Evolutionary conservation across 805 yeast genomes (phyloP).

Genomic region (Starmerella powellii): DNA sequence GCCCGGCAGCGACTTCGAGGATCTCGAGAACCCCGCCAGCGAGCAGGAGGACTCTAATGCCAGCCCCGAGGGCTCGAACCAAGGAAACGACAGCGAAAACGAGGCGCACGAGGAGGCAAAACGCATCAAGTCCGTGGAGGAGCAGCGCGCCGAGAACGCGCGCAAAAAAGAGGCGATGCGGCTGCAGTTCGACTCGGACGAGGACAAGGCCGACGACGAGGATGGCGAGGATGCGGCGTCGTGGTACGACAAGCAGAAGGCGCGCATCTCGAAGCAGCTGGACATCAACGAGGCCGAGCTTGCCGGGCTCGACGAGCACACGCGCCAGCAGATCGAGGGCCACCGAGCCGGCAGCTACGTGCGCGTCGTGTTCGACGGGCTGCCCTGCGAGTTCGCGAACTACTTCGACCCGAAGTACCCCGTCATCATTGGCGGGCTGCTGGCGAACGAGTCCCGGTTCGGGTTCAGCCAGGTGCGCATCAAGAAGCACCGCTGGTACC

Average conservation of each 20-base stretch:
- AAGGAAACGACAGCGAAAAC: too few species aligned
- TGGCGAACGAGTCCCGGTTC: constrained; percentile 82
- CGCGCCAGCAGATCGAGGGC: constrained; percentile 78
- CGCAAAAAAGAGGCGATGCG: constrained; percentile 79
- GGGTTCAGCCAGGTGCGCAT: constrained; percentile 88
- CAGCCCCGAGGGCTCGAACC: too few species aligned
- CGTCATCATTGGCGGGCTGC: constrained; percentile 76
- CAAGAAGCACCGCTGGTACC: constrained; percentile 98
- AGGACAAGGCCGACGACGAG: constrained; percentile 56
- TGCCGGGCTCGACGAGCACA: constrained; percentile 59
- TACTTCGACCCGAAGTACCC: constrained; percentile 80
- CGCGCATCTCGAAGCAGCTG: constrained; percentile 89
- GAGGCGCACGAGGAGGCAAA: constrained; percentile 26
- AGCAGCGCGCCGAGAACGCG: constrained; percentile 70
- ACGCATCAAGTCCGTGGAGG: constrained; percentile 41
- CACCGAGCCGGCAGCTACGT: constrained; percentile 89
- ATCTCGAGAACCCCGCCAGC: constrained; percentile 19
- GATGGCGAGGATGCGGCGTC: constrained; percentile 87
- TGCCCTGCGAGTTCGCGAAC: constrained; percentile 85
- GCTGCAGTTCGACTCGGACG: constrained; percentile 77
- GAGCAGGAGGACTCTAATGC: constrained; percentile 27
- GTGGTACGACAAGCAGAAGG: constrained; percentile 96
- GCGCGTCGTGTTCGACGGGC: constrained; percentile 63
- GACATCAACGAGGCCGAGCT: constrained; percentile 71
- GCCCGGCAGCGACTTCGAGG: constrained; percentile 25